Conservation (phyloP, 306 rosid genomes). For the Fagus crenata region DNA sequence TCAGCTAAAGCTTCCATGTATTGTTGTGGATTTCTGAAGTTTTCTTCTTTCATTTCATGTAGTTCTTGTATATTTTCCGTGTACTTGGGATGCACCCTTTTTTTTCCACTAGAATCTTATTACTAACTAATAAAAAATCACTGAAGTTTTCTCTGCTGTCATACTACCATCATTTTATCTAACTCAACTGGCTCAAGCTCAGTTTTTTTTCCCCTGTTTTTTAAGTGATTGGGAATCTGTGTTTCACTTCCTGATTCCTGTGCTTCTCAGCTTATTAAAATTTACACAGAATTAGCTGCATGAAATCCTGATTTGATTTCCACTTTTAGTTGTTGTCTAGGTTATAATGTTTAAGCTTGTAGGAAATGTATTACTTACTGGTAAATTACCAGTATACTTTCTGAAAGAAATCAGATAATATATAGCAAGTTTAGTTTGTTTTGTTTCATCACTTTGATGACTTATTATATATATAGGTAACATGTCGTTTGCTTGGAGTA, state of each 20-base stretch:
- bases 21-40: too few species aligned
- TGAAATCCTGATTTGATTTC: not conserved
- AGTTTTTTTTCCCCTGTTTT: not conserved
- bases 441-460: not conserved
- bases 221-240: not conserved
- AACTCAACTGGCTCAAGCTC: not conserved
- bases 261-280: slow-evolving; percentile 13
- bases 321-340: not conserved
- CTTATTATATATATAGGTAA: slow-evolving; percentile 53
- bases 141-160: not conserved
- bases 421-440: not conserved
- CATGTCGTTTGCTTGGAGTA: slow-evolving; percentile 87
- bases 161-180: not conserved
- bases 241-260: not conserved
- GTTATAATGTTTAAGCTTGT: not conserved
- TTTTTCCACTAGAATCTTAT: too few species aligned
- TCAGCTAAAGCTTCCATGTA: not conserved
- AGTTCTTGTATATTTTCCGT: too few species aligned
- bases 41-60: too few species aligned
- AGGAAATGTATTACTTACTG: not conserved
- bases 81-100: too few species aligned
- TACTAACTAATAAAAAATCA: too few species aligned
- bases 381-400: not conserved
- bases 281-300: not conserved
- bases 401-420: not conserved